A percentile compares a stretch with the other conserved stretches of the same genome.
Conservation (phyloP, 2,329 filamentous ascomycete genomes). For the Beauveria asiatica region DNA sequence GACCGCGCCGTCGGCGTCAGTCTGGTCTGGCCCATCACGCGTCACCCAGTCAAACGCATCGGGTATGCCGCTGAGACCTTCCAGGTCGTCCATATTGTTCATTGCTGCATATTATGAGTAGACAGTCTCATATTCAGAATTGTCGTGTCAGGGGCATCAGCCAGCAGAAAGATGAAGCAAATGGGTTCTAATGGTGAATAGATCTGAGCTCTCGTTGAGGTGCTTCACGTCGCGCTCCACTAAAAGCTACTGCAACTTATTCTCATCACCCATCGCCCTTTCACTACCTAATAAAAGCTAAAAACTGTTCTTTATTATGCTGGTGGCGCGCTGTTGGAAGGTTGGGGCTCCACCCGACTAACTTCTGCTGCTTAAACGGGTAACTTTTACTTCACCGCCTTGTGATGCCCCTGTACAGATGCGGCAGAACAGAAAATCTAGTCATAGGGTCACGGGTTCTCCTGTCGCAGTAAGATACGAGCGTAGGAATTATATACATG, state of each 20-base stretch:
- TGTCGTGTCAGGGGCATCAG: not conserved
- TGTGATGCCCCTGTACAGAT: not conserved
- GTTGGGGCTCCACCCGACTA: too few species aligned
- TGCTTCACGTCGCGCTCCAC: constrained; percentile 7
- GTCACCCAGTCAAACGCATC: not conserved
- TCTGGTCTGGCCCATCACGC: not conserved
- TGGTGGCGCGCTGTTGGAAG: too few species aligned
- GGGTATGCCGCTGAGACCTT: not conserved
- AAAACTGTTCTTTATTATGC: too few species aligned
- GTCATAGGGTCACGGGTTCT: not conserved
- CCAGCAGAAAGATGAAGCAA: not conserved
- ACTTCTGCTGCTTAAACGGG: too few species aligned
- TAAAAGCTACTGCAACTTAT: not conserved
- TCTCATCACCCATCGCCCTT: not conserved
- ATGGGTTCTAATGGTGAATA: not conserved
- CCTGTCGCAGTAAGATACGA: not conserved
- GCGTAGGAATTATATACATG: not conserved
- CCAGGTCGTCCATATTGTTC: not conserved
- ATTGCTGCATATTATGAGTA: not conserved
- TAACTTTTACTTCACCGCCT: not conserved
- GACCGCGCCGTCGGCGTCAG: not conserved
- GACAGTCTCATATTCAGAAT: not conserved
- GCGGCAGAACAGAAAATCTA: constrained; percentile 1
- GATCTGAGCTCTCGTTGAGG: not conserved
- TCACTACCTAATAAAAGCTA: too few species aligned